These are phyloP conservation scores for Rhodotorula sp. DNA, from an alignment of 1,284 basidiomycete species.

Conservation along the genomic window DNA sequence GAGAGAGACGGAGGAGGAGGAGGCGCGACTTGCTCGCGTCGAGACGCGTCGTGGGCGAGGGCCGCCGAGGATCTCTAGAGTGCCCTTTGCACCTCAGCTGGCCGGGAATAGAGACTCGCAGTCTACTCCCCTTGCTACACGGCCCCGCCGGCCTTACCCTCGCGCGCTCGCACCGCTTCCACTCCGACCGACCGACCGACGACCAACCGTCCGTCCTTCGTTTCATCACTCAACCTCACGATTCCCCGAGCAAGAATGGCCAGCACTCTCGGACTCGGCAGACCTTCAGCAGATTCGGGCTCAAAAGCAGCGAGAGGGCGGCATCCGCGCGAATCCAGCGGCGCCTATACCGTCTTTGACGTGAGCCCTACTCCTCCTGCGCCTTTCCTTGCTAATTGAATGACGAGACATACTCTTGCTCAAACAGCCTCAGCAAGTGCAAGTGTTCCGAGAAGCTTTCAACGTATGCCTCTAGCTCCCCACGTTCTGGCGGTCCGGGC, in stretches of 20 bases:
- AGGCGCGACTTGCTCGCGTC: not conserved
- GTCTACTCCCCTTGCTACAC: too few species aligned
- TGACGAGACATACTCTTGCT: not conserved
- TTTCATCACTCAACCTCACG: not conserved
- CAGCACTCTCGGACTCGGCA: constrained; percentile 20
- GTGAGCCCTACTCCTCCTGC: constrained; percentile 4
- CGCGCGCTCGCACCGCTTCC: too few species aligned
- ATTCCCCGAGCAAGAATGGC: not conserved
- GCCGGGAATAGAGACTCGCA: too few species aligned
- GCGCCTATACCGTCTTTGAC: constrained; percentile 21
- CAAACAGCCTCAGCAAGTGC: constrained; percentile 46
- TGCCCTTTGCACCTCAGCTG: too few species aligned
- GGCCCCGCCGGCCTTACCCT: too few species aligned
- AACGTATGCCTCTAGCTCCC: constrained; percentile 29
- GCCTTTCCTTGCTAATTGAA: too few species aligned
- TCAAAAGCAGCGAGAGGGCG: not conserved
- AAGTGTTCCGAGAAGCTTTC: constrained; percentile 52
- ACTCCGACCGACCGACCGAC: too few species aligned
- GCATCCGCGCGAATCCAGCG: constrained; percentile 17
- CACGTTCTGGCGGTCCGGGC: not conserved
- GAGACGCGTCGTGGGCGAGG: not conserved
- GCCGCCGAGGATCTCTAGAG: too few species aligned
- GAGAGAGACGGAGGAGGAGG: too few species aligned
- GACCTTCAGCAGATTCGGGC: constrained; percentile 10
- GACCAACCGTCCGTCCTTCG: too few species aligned